Percentiles rank a stretch among this genome's conserved stretches.
Conservation (phyloP, 768 basidiomycete genomes). For the Russula dissimulans region DNA sequence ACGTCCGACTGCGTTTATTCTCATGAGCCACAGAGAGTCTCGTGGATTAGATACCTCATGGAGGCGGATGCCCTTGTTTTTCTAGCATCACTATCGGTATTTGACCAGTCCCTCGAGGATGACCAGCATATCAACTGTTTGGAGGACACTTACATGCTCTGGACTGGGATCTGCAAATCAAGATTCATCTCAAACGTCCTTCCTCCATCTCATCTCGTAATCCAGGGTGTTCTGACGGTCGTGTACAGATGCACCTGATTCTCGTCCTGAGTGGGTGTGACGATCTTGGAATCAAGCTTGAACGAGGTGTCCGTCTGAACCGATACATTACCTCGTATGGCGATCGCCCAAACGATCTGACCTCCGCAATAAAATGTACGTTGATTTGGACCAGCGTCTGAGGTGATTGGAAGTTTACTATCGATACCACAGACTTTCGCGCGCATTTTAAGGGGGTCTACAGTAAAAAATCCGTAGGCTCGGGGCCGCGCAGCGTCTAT, state of each 20-base stretch:
- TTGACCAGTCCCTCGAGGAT: constrained; percentile 70
- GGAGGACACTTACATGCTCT: not conserved
- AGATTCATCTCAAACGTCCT: not conserved
- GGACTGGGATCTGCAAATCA: constrained; percentile 2
- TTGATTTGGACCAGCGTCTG: constrained; percentile 1
- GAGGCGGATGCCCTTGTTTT: constrained; percentile 79
- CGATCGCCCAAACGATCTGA: constrained; percentile 56
- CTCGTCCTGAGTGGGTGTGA: constrained; percentile 45
- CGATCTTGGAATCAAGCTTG: constrained; percentile 52
- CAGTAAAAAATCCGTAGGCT: not conserved
- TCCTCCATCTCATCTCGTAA: not conserved
- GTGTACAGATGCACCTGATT: constrained; percentile 22
- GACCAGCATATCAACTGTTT: constrained; percentile 54
- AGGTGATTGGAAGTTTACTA: not conserved
- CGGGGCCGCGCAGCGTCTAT: not conserved
- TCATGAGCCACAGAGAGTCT: constrained; percentile 10
- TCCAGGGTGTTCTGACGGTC: not conserved
- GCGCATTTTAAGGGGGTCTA: not conserved
- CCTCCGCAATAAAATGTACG: constrained; percentile 53
- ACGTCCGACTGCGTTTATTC: not conserved
- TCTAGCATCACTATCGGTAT: constrained; percentile 68
- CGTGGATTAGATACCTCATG: constrained; percentile 74
- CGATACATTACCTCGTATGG: constrained; percentile 58
- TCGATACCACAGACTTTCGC: constrained; percentile 1
- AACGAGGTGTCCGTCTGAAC: constrained; percentile 43